Evolutionary conservation across 2,329 filamentous ascomycete genomes (phyloP).

Genomic region (Nannizziopsis arthrosporioides): DNA sequence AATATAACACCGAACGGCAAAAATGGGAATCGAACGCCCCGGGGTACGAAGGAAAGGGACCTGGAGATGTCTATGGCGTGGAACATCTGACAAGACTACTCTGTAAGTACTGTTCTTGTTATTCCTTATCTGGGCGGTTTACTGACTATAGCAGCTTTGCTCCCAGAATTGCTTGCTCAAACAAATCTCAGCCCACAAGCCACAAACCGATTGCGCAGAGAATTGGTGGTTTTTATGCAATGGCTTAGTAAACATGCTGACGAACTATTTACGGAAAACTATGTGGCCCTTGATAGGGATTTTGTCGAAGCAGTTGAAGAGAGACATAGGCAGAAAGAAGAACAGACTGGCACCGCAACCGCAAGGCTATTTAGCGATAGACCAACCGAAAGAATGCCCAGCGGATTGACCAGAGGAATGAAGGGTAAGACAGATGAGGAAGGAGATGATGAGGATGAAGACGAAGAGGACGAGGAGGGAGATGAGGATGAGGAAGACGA

Average conservation of each 20-base stretch:
- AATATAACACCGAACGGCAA: slow-evolving; percentile 68
- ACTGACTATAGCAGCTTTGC: slow-evolving; percentile 50
- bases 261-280: slow-evolving; percentile 55
- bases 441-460: not conserved
- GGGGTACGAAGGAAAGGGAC: slow-evolving; percentile 56
- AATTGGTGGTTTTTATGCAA: slow-evolving; percentile 70
- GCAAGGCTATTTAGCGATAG: slow-evolving; percentile 20
- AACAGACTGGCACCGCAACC: slow-evolving; percentile 24
- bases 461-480: not conserved
- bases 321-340: slow-evolving; percentile 8
- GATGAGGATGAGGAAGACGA: slow-evolving; percentile 1
- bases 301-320: slow-evolving; percentile 27
- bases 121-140: slow-evolving; percentile 5
- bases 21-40: slow-evolving; percentile 53
- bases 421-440: not conserved
- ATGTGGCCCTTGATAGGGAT: slow-evolving; percentile 32
- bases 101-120: slow-evolving; percentile 45
- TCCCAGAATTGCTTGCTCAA: slow-evolving; percentile 88
- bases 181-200: slow-evolving; percentile 96
- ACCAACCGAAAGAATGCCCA: not conserved
- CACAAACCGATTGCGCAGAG: slow-evolving; percentile 75
- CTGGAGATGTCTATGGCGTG: slow-evolving; percentile 77
- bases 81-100: slow-evolving; percentile 85
- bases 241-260: slow-evolving; percentile 72
- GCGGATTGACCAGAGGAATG: not conserved